phyloP scores from a whole-genome alignment of 2,329 filamentous ascomycete genomes.

The Phyllosticta citribraziliensis region DNA sequence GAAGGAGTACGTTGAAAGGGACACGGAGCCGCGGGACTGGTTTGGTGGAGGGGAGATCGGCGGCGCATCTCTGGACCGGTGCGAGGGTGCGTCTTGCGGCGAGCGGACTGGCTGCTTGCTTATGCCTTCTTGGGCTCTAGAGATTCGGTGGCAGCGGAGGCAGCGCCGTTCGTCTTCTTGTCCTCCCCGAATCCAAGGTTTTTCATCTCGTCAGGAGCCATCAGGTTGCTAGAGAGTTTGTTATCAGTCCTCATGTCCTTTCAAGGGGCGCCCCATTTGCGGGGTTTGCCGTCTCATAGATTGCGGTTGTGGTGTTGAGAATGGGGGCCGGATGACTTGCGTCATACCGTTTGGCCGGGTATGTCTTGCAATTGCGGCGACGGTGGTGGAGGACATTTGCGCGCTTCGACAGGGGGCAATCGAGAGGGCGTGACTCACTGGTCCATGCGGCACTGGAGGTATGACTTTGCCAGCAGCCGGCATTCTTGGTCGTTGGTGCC shows the following conservation, averaged over 20 bases:
- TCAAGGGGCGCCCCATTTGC: not conserved
- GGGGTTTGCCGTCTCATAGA: not conserved
- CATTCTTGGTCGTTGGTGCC: conserved; percentile 84
- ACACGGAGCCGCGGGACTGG: not conserved
- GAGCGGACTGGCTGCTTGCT: not conserved
- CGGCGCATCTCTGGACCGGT: not conserved
- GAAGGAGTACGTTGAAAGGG: not conserved
- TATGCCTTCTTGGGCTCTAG: not conserved
- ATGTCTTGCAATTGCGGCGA: not conserved
- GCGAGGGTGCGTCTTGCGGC: not conserved
- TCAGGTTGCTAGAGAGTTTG: conserved; percentile 60
- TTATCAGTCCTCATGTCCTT: not conserved
- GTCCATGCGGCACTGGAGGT: conserved; percentile 90
- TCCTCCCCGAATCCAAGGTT: conserved; percentile 73
- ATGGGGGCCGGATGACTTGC: not conserved
- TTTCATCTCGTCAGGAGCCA: conserved; percentile 91
- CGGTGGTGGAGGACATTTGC: not conserved
- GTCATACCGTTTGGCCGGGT: not conserved
- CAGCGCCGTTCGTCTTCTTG: conserved; percentile 14
- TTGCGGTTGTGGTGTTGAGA: not conserved
- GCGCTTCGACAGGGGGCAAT: not conserved
- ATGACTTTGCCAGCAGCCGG: conserved; percentile 74
- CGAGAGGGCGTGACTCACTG: conserved; percentile 46
- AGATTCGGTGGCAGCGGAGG: not conserved
- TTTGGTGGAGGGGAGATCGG: not conserved